Evolutionary conservation across 257 asterid species (phyloP).

Genomic region (Coffea canephora): DNA sequence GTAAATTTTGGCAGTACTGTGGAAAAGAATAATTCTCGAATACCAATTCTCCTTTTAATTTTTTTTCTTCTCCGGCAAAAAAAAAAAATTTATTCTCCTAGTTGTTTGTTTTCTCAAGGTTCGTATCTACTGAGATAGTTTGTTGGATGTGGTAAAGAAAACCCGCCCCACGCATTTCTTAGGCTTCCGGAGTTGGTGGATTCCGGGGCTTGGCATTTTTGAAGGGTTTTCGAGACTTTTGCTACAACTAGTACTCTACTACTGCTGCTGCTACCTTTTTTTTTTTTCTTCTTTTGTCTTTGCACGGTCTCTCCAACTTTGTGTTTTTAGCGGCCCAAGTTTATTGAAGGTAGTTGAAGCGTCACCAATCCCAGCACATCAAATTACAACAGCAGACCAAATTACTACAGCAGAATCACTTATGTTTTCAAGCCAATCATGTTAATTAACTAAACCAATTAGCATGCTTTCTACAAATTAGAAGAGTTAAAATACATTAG

Average conservation of each 20-base stretch:
- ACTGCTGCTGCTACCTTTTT: too few relatives aligned
- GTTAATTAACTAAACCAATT: not conserved
- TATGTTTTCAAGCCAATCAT: not conserved
- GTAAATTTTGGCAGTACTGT: not conserved
- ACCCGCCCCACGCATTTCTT: not conserved
- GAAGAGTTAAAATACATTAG: not conserved
- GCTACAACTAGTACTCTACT: too few relatives aligned
- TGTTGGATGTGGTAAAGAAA: slow-evolving; percentile 9
- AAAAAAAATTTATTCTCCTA: too few relatives aligned
- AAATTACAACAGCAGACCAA: not conserved
- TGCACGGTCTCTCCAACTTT: slow-evolving; percentile 9
- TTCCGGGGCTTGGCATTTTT: slow-evolving; percentile 4
- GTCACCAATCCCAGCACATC: slow-evolving; percentile 19
- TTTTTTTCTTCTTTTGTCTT: too few relatives aligned
- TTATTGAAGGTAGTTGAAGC: slow-evolving; percentile 27
- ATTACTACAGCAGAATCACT: not conserved
- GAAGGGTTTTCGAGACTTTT: not conserved
- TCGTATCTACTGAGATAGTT: slow-evolving; percentile 6
- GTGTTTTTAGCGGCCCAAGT: slow-evolving; percentile 8
- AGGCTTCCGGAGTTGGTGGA: not conserved
- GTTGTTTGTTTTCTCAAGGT: not conserved
- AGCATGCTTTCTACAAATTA: not conserved
- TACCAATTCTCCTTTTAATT: not conserved
- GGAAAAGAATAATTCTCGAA: slow-evolving; percentile 2
- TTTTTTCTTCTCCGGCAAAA: too few relatives aligned